Percentiles rank a stretch among this genome's conserved stretches.
phyloP scores from a whole-genome alignment of 139 green algal species.

The Microglena sp. region DNA sequence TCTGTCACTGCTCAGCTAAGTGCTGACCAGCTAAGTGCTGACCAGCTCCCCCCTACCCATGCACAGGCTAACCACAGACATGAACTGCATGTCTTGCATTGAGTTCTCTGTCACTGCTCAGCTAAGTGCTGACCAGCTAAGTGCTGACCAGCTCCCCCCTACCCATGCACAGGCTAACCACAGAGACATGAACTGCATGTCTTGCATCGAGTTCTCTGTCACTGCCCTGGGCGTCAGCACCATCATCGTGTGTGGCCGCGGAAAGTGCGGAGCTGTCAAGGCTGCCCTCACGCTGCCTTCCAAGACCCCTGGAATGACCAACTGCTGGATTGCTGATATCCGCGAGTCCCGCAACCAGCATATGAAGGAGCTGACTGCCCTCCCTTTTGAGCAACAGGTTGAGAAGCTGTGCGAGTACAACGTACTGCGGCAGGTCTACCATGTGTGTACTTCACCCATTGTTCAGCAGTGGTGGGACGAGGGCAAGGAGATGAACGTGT shows the following conservation, averaged over 20 bases:
- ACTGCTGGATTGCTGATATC: background rate
- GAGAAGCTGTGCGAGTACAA: conserved; percentile 54
- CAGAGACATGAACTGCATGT: conserved; percentile 62
- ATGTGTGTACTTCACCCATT: conserved; percentile 54
- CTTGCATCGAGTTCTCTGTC: conserved; percentile 51
- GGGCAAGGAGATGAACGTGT: conserved; percentile 19
- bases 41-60: no score
- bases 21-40: no score
- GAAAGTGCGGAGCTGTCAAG: background rate
- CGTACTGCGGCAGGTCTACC: conserved; percentile 58
- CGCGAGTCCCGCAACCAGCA: conserved; percentile 38
- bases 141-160: no score
- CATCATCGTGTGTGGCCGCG: background rate
- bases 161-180: conserved; percentile 56
- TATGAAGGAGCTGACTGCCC: conserved; percentile 76
- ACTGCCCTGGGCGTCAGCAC: conserved; percentile 16
- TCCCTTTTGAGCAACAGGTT: conserved; percentile 82
- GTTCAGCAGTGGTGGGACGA: conserved; percentile 62
- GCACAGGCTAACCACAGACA: no score
- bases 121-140: no score
- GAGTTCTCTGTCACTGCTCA: no score
- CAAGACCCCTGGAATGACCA: background rate
- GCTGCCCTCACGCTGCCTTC: background rate
- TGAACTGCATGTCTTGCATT: no score
- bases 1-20: no score